phyloP scores from a whole-genome alignment of 192 early-diverging fungal genomes.

The Powellomyces hirtus region DNA sequence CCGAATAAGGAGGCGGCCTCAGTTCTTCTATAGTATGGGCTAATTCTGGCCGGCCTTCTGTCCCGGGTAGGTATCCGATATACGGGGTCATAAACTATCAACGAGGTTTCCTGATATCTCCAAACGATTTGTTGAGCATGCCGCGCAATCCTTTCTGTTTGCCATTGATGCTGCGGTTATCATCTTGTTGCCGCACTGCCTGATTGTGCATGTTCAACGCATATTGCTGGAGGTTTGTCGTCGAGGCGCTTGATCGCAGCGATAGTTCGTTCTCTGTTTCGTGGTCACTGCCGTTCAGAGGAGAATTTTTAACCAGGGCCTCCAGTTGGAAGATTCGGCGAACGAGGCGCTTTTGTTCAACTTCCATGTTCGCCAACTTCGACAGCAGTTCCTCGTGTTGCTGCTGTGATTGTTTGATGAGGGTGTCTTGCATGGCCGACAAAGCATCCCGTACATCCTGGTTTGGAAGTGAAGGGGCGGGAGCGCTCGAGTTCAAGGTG shows the following conservation, averaged over 20 bases:
- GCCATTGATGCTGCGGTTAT: background rate
- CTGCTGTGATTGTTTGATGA: background rate
- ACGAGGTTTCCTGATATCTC: too few species aligned
- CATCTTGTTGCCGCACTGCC: too few species aligned
- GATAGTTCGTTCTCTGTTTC: background rate
- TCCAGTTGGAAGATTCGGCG: constrained; percentile 18
- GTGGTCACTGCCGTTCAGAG: background rate
- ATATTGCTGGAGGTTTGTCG: background rate
- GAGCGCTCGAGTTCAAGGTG: too few species aligned
- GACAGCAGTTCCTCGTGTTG: background rate
- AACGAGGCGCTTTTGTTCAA: constrained; percentile 10
- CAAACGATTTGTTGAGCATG: background rate
- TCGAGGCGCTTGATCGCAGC: background rate
- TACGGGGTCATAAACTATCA: too few species aligned
- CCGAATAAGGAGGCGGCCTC: too few species aligned
- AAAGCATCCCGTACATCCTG: too few species aligned
- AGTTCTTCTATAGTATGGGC: too few species aligned
- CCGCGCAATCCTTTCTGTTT: background rate
- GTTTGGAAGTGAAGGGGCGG: background rate
- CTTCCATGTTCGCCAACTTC: constrained; percentile 5
- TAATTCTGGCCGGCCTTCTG: too few species aligned
- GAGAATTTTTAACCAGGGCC: background rate
- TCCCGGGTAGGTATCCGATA: too few species aligned
- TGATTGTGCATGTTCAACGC: background rate
- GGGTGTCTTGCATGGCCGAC: background rate